A percentile compares a stretch with the other conserved stretches of the same genome.
These are phyloP conservation scores for Aspergillus calidoustus DNA, from an alignment of 2,329 filamentous ascomycete genomes.

Conservation along the genomic window DNA sequence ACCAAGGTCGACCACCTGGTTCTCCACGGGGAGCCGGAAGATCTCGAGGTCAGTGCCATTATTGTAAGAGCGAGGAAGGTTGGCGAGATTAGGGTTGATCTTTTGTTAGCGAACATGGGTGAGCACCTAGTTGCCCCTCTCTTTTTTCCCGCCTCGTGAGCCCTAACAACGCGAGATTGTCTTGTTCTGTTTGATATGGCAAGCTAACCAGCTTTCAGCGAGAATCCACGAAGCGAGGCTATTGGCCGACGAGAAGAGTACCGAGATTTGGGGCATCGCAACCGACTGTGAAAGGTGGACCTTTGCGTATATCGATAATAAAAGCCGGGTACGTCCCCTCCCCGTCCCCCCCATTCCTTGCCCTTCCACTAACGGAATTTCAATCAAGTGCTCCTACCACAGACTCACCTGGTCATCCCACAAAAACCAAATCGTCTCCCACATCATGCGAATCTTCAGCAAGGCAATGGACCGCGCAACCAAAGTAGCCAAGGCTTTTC, in stretches of 20 bases:
- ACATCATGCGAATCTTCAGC: not conserved
- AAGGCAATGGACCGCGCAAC: not conserved
- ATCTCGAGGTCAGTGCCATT: constrained; percentile 1
- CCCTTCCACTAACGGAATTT: not conserved
- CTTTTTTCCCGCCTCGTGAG: not conserved
- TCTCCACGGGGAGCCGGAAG: not conserved
- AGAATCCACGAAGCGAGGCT: constrained; percentile 5
- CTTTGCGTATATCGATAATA: constrained; percentile 2
- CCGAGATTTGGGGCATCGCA: constrained; percentile 4
- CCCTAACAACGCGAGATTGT: not conserved
- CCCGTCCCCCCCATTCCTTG: not conserved
- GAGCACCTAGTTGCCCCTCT: not conserved
- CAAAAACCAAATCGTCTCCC: not conserved
- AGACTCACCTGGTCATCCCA: not conserved
- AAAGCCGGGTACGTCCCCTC: not conserved
- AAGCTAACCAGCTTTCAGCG: not conserved
- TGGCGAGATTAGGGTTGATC: not conserved
- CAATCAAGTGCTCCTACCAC: not conserved
- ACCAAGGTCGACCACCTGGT: constrained; percentile 9
- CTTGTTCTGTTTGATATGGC: not conserved
- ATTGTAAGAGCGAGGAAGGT: not conserved
- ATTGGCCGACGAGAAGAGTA: not conserved
- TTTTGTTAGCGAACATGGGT: constrained; percentile 1
- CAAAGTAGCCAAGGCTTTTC: not conserved
- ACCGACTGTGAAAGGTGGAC: not conserved